Base-by-base conservation (phyloP, 1,284 basidiomycete genomes). In the Waitea zeae region DNA sequence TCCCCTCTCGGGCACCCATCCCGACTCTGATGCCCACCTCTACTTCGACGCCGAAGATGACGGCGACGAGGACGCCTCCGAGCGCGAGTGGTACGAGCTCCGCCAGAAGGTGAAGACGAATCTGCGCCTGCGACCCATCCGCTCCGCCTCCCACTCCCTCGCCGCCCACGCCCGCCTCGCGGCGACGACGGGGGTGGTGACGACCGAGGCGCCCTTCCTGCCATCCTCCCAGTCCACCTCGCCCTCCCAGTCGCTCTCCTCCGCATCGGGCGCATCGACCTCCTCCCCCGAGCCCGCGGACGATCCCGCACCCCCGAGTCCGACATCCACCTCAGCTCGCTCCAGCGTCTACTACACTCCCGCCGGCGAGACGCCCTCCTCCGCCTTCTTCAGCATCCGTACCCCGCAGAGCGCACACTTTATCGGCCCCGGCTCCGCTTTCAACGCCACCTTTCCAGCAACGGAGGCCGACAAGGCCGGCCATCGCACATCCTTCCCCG, bases 31-130 rank as follows among this genome's bases (percentile, higher is more conserved):
- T 60, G 70, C 26, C 71, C 70, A 0, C 76, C 78, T 19, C 74
- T 83, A 18, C 54, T 83, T 19, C 64, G 70, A 17, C 61, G 63
- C 15, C 50, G 52, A 18, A 32, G 38, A 40, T 33, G 31, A 35
- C 20, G 34, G 39, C 31, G 2, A 31, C 36, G 29, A 42, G 11
- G 13, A 44, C 15, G 42, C 35, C 38, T 40, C 49, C 36, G 28
- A 41, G 12, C 43, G 43, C 39, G 41, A 43, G 6, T 47, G 52
- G 27, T 74, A 78, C 38, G 55, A 67, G 43, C 62, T 84, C 11
- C 67, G 80, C 26, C 60, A 64, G 41, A 78, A 59, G 41, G 75
- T 84, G 1, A 67, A 74, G 49, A 65, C 70, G 52, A 84, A 84
- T 45, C 64, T 84, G 29, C 70, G 70, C 37, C 60, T 84, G 20